A percentile compares a stretch with the other conserved stretches of the same genome.
phyloP scores from a whole-genome alignment of 345 rosid genomes.

The Turritis glabra region DNA sequence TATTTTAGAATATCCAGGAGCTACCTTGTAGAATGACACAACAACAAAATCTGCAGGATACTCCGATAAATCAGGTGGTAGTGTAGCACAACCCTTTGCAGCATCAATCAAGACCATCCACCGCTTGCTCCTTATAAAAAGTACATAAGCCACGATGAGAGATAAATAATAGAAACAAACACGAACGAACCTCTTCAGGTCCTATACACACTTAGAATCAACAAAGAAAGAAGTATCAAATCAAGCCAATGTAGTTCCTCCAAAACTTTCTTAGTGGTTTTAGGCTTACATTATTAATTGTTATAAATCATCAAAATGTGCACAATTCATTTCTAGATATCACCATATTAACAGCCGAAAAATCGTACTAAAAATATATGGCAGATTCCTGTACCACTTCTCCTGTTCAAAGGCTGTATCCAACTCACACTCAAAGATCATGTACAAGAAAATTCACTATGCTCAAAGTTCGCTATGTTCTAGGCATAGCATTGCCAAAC shows the following conservation, averaged over 20 bases:
- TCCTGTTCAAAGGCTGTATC: neutral
- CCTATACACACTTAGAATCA: neutral
- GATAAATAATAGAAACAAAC: slow-evolving; percentile 1
- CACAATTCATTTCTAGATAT: slow-evolving; percentile 3
- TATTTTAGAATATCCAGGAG: slow-evolving; percentile 3
- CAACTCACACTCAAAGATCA: slow-evolving; percentile 1
- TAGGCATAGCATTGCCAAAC: neutral
- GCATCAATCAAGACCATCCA: slow-evolving; percentile 97
- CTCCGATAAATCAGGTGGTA: slow-evolving; percentile 75
- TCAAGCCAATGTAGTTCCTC: slow-evolving; percentile 20
- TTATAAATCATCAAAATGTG: neutral
- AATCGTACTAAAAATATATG: neutral
- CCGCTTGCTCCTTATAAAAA: slow-evolving; percentile 47
- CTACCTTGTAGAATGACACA: slow-evolving; percentile 60
- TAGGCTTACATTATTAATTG: neutral
- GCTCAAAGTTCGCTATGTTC: neutral
- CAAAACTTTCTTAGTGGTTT: neutral
- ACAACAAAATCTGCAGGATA: slow-evolving; percentile 93
- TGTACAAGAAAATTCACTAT: neutral
- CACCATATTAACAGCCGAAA: neutral
- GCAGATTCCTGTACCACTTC: neutral
- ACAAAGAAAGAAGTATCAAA: neutral
- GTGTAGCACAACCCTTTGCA: slow-evolving; percentile 89
- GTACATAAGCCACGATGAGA: slow-evolving; percentile 5
- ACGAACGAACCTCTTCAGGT: slow-evolving; percentile 1